phyloP scores from a whole-genome alignment of 176 grass and related monocot species.

The Urochloa ruziziensis region DNA sequence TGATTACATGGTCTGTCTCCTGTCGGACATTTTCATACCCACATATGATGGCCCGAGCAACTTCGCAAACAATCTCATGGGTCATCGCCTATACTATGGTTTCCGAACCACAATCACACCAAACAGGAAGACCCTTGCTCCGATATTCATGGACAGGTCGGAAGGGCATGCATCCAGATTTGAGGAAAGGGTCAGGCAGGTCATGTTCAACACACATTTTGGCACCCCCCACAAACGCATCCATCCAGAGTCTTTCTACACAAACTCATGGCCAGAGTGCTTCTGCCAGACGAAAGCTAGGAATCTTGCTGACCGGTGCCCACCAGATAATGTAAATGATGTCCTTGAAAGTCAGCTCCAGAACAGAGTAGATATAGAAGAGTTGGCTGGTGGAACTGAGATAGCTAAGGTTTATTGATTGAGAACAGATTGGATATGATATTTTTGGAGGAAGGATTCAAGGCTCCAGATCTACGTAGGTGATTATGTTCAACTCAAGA shows the following conservation, averaged over 20 bases:
- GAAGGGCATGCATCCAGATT: constrained; percentile 55
- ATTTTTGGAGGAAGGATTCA: constrained; percentile 2
- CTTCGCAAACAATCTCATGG: constrained; percentile 95
- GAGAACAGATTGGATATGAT: background rate
- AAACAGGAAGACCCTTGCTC: constrained; percentile 69
- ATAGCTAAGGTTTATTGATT: background rate
- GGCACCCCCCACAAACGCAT: constrained; percentile 68
- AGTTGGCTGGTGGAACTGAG: constrained; percentile 19
- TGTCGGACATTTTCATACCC: constrained; percentile 90
- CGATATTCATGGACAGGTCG: constrained; percentile 74
- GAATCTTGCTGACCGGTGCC: constrained; percentile 58
- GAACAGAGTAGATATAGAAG: constrained; percentile 32
- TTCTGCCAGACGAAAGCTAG: constrained; percentile 67
- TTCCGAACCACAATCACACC: constrained; percentile 85
- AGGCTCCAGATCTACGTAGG: background rate
- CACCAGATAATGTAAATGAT: constrained; percentile 48
- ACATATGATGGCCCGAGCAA: constrained; percentile 94
- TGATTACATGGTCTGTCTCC: constrained; percentile 95
- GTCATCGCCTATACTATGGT: constrained; percentile 82
- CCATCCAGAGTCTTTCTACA: constrained; percentile 75
- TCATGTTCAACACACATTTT: constrained; percentile 70
- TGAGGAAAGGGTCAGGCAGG: constrained; percentile 67
- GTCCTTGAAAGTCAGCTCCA: constrained; percentile 57
- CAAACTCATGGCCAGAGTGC: constrained; percentile 93
- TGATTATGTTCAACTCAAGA: background rate